Evolutionary conservation across 2,329 filamentous ascomycete genomes (phyloP), one percentile per base, ranked within the genome.

Genomic region (Xylaria sp.): DNA sequence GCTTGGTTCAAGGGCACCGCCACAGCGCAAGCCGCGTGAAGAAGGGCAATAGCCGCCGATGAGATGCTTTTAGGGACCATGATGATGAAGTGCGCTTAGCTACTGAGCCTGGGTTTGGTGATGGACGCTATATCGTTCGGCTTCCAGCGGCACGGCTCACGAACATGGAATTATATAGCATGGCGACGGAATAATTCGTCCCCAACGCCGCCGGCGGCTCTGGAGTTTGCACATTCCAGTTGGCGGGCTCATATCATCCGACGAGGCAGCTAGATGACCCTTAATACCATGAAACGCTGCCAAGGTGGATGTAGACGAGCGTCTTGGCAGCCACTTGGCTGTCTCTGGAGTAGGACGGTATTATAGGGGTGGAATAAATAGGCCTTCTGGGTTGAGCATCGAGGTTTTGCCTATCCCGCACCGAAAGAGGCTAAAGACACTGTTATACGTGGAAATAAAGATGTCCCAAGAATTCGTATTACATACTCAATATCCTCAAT

Each of bases 21-120:
- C 7, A 38, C 37, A 35, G 25, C 28, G 38, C 19, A 33, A 25
- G 43, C 28, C 19, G 37, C 38, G 25, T 55, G 21, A n/a, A 63
- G 50, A 25, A 54, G 42, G 5, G 43, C 17, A 6, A 55, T 15
- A 25, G 37, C 38, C 15, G 31, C 60, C 19, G 50, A 43, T 33
- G 45, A 37, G n/a, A 45, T 50, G 43, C 35, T 50, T n/a, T 59
- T 59, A 25, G 55, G 33, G 28, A 49, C 35, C 60, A 63, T 63
- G 7, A 35, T 59, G 50, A 51, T 9, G 14, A 4, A 11, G 21
- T 2, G 5, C 28, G 17, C 7, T 40, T 33, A 8, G 17, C 38
- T 11, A 40, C 37, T 51, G 8, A 14, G 40, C 19, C 43, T 31
- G 35, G 9, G 7, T 23, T 53, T 4, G 21, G 15, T 38, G 15